These are phyloP conservation scores for Acer yangbiense DNA, from an alignment of 345 rosid genomes.

Conservation along the genomic window DNA sequence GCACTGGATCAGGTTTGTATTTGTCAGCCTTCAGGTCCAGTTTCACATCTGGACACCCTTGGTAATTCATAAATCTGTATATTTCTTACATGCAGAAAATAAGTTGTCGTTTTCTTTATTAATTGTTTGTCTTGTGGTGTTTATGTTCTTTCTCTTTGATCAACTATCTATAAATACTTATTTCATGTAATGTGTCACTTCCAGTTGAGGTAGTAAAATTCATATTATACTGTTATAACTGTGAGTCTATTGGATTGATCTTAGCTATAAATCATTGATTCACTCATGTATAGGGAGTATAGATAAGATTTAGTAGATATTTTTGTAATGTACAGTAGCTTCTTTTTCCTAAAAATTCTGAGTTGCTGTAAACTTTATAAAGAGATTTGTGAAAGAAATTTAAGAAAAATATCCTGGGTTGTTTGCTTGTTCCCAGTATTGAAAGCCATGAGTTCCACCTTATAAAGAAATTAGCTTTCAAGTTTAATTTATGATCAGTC, in stretches of 20 bases:
- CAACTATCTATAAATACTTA: neutral
- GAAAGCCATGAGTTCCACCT: neutral
- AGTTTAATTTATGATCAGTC: neutral
- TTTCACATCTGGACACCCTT: neutral
- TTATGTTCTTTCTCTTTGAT: neutral
- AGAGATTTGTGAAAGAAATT: neutral
- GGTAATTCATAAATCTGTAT: neutral
- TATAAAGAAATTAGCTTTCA: neutral
- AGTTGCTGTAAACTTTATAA: neutral
- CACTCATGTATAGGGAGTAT: neutral
- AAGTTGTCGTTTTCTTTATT: neutral
- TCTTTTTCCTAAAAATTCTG: neutral
- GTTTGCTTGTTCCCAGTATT: neutral
- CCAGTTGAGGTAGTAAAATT: neutral
- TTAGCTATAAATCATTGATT: neutral
- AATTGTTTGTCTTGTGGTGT: neutral
- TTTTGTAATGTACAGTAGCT: neutral
- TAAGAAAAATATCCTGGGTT: neutral
- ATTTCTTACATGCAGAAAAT: neutral
- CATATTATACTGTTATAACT: neutral
- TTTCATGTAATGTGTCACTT: neutral
- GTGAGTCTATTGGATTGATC: neutral
- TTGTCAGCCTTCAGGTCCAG: constrained; percentile 13
- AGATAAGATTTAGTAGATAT: neutral
- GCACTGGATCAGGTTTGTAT: constrained; percentile 95